Percentiles rank a stretch among this genome's conserved stretches.
Conservation (phyloP, 768 basidiomycete species). For the Termitomyces sp. region DNA sequence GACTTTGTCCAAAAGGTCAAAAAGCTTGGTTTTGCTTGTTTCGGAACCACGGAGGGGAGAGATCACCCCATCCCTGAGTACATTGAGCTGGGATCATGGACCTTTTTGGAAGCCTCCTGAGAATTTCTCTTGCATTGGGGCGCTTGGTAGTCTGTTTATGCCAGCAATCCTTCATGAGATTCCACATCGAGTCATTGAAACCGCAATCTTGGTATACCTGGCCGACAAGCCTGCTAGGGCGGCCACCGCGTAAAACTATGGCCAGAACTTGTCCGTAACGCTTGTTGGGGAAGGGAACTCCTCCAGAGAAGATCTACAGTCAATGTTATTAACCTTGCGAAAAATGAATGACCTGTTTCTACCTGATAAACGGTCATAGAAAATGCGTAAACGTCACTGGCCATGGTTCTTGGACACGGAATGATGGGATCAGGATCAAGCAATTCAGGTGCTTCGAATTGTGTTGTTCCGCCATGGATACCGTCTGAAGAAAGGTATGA, state of each 20-base stretch:
- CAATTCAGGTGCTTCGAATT: slow-evolving; percentile 2
- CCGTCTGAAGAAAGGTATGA: neutral
- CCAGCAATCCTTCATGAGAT: neutral
- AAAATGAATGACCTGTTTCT: neutral
- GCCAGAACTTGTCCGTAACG: neutral
- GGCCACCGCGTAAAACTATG: neutral
- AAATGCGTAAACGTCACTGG: neutral
- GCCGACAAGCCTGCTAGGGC: neutral
- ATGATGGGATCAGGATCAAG: neutral
- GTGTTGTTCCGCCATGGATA: neutral
- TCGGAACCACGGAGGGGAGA: neutral
- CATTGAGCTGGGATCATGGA: neutral
- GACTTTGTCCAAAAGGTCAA: neutral
- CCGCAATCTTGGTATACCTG: neutral
- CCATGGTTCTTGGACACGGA: neutral
- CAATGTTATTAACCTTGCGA: no score
- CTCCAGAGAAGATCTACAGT: neutral
- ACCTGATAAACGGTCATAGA: neutral
- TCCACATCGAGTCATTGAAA: neutral
- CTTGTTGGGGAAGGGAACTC: neutral
- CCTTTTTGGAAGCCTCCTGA: neutral
- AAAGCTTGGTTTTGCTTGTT: neutral
- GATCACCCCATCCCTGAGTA: neutral
- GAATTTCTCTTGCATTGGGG: neutral
- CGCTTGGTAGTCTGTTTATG: neutral